Base-by-base conservation (phyloP, 1,139 yeast genomes). In the Candida pseudocylindracea region DNA sequence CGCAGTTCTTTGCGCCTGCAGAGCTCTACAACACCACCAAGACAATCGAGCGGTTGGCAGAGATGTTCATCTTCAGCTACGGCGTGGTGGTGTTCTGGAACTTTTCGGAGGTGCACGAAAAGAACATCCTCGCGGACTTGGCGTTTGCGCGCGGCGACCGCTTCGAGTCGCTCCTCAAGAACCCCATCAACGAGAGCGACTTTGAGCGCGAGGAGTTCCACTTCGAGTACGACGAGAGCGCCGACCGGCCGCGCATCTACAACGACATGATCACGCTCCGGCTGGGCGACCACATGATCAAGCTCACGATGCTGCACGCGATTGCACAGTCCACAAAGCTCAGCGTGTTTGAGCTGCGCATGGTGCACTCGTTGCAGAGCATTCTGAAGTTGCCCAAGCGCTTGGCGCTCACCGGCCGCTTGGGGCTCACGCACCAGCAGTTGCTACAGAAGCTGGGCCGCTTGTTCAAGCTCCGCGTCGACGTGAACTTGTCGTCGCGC, bases 31-130 rank as follows among this genome's bases (percentile, higher is more conserved):
- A 11, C 24, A n/a, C 10, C 28, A 13, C 10, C 26, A 26, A 10
- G 10, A 47, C 43, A 26, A 59, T 71, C 12, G 75, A 73, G 40
- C 93, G 80, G 49, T 64, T 60, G 37, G 95, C 94, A 0, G 96
- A 88, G 45, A 65, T 88, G 62, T 88, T 88, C 45, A 67, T 88
- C 7, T 73, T 88, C 48, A 72, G 72, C 35, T 88, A 88, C 46
- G 98, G 98, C 11, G 93, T 88, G 15, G 81, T 88, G 12, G 96
- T 88, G 11, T 85, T 88, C 46, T 88, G 98, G 98, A 88, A 88
- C 48, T 83, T 88, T 42, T 73, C 91, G 2, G 95, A 83, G 46
- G 61, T 69, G 9, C 95, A 88, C 45, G 98, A 88, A 46, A 83
- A 85, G 55, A 88, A 85, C 43, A 71, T 88, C 11, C 61, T 88